Evolutionary conservation across 768 basidiomycete species (phyloP).

Genomic region (Leccinum arenicola): DNA sequence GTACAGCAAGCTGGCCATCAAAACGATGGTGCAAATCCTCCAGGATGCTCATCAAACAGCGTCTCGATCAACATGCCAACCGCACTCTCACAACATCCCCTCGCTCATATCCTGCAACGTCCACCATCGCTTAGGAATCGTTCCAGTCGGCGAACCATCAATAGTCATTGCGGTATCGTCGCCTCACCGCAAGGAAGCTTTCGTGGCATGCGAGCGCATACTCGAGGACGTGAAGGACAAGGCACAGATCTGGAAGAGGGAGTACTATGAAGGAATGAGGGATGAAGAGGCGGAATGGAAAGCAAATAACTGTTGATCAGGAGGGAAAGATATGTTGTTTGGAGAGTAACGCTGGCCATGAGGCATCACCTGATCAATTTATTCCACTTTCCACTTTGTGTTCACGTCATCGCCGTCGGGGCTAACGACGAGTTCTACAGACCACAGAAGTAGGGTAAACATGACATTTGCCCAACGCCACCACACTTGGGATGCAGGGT

Average conservation of each 20-base stretch:
- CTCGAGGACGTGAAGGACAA: slow-evolving; percentile 83
- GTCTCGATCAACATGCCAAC: slow-evolving; percentile 44
- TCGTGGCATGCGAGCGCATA: slow-evolving; percentile 74
- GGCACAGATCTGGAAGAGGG: slow-evolving; percentile 90
- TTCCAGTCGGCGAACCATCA: slow-evolving; percentile 76
- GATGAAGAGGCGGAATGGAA: slow-evolving; percentile 71
- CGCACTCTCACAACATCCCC: slow-evolving; percentile 19
- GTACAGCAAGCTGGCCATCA: slow-evolving; percentile 77
- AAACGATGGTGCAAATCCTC: slow-evolving; percentile 67
- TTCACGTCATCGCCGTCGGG: slow-evolving; percentile 66
- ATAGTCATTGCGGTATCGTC: slow-evolving; percentile 85
- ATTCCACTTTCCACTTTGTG: slow-evolving; percentile 79
- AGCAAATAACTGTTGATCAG: slow-evolving; percentile 41
- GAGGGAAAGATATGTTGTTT: background rate
- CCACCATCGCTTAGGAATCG: slow-evolving; percentile 74
- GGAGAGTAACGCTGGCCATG: slow-evolving; percentile 8
- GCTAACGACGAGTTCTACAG: slow-evolving; percentile 75
- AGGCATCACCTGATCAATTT: slow-evolving; percentile 10
- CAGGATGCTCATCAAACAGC: slow-evolving; percentile 38
- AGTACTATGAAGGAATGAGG: slow-evolving; percentile 72
- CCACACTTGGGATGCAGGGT: slow-evolving; percentile 90
- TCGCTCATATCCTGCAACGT: slow-evolving; percentile 59
- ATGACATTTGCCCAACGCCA: slow-evolving; percentile 92
- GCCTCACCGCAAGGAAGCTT: slow-evolving; percentile 81
- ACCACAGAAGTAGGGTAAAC: slow-evolving; percentile 82